phyloP scores from a whole-genome alignment of 768 basidiomycete genomes.

The Podaxis sp. region DNA sequence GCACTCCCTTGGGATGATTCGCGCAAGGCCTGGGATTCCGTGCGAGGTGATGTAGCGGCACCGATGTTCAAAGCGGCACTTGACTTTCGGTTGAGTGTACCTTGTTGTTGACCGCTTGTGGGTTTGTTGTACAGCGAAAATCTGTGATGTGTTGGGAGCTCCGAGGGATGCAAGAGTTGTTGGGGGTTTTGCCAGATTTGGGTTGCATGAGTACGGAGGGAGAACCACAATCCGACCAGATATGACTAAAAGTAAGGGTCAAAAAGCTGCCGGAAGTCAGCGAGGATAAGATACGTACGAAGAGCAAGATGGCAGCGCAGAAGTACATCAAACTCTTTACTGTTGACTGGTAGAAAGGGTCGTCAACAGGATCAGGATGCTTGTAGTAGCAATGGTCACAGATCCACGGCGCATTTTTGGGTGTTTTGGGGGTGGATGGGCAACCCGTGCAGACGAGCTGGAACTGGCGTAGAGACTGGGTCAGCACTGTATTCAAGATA shows the following conservation, averaged over 20 bases:
- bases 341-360: slow-evolving; percentile 95
- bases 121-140: slow-evolving; percentile 65
- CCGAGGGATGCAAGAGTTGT: slow-evolving; percentile 67
- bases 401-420: slow-evolving; percentile 61
- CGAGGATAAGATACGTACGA: slow-evolving; percentile 55
- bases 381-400: slow-evolving; percentile 94
- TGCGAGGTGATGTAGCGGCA: slow-evolving; percentile 35
- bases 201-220: slow-evolving; percentile 93
- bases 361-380: slow-evolving; percentile 88
- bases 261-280: not conserved
- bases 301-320: slow-evolving; percentile 84
- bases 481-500: not conserved
- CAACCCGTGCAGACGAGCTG: slow-evolving; percentile 84
- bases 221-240: slow-evolving; percentile 97
- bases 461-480: slow-evolving; percentile 52
- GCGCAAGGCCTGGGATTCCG: slow-evolving; percentile 36
- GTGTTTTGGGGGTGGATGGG: slow-evolving; percentile 43
- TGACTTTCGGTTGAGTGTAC: slow-evolving; percentile 17
- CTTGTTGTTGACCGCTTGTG: slow-evolving; percentile 15
- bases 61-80: slow-evolving; percentile 36
- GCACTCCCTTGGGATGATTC: slow-evolving; percentile 22
- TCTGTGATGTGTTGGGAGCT: slow-evolving; percentile 54
- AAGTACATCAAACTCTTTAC: slow-evolving; percentile 96
- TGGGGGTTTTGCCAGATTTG: slow-evolving; percentile 99
- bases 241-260: slow-evolving; percentile 65